A percentile compares a stretch with the other conserved stretches of the same genome.
These are phyloP conservation scores for Takashimella tepidaria DNA, from an alignment of 1,284 basidiomycete genomes.

Conservation along the genomic window DNA sequence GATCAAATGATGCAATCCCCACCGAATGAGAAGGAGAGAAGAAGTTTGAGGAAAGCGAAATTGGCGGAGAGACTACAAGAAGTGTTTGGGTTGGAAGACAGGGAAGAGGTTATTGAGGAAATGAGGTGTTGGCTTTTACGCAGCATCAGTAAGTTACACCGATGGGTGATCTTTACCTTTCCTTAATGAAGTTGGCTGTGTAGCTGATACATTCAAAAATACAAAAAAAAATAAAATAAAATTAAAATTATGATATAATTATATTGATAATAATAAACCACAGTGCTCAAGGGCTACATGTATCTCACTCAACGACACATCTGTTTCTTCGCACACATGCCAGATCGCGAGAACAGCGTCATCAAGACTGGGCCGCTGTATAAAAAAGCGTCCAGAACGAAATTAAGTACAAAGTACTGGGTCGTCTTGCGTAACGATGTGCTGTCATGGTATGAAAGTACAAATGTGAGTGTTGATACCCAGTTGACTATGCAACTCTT, in stretches of 20 bases:
- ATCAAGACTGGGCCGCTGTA: slow-evolving; percentile 77
- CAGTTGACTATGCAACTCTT: not conserved
- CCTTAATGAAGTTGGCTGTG: too few relatives aligned
- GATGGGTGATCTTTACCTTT: too few relatives aligned
- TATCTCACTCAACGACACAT: slow-evolving; percentile 87
- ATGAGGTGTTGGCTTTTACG: slow-evolving; percentile 84
- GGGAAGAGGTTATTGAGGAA: slow-evolving; percentile 80
- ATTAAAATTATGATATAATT: too few relatives aligned
- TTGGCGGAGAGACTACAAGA: slow-evolving; percentile 78
- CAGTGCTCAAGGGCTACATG: slow-evolving; percentile 93
- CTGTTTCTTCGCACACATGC: slow-evolving; percentile 96
- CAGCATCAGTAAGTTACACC: slow-evolving; percentile 67
- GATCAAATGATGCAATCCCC: slow-evolving; percentile 16
- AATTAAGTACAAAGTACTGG: slow-evolving; percentile 88
- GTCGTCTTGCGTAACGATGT: slow-evolving; percentile 89
- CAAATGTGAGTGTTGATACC: slow-evolving; percentile 57
- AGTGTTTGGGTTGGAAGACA: slow-evolving; percentile 71
- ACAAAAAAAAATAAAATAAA: too few relatives aligned
- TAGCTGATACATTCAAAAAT: not conserved
- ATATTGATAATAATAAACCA: too few relatives aligned
- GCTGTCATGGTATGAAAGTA: slow-evolving; percentile 90
- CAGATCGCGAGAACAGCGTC: slow-evolving; percentile 77
- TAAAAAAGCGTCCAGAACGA: slow-evolving; percentile 78
- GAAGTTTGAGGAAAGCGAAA: slow-evolving; percentile 61
- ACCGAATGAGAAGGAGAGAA: slow-evolving; percentile 23